Conservation (phyloP, 2,329 filamentous ascomycete genomes). For the Metarhizium robertsii region DNA sequence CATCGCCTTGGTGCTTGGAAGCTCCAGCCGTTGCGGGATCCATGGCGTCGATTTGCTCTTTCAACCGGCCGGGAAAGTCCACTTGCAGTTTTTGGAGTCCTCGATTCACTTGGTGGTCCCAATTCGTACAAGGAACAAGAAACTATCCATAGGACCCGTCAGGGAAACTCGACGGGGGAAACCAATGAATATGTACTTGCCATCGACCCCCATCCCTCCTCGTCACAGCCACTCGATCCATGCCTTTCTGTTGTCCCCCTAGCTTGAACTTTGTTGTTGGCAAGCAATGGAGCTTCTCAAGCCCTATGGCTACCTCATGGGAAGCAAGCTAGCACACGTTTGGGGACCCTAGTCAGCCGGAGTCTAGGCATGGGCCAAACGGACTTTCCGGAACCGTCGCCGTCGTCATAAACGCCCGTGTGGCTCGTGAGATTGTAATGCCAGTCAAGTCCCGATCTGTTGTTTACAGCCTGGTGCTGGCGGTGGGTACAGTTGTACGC, state of each 20-base stretch:
- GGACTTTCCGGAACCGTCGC: slow-evolving; percentile 1
- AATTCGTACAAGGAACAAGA: neutral
- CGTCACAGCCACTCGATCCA: neutral
- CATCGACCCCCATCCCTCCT: neutral
- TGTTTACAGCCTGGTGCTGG: neutral
- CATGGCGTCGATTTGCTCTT: neutral
- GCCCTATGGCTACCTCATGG: neutral
- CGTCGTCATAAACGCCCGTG: neutral
- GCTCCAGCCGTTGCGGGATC: neutral
- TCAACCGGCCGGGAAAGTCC: neutral
- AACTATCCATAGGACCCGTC: neutral
- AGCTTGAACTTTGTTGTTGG: neutral
- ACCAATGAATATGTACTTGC: neutral
- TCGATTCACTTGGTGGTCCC: neutral
- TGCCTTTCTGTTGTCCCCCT: neutral
- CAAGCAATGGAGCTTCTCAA: neutral
- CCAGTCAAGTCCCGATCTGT: too few relatives aligned
- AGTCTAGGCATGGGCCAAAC: neutral
- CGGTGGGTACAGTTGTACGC: neutral
- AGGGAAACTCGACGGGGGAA: neutral
- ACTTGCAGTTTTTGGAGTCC: neutral
- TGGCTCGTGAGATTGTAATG: too few relatives aligned
- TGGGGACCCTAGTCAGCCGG: neutral
- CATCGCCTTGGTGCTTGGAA: neutral
- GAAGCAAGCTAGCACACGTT: neutral